A percentile compares a stretch with the other conserved stretches of the same genome.
Conservation (phyloP, 306 rosid species). For the Prunus mume region DNA sequence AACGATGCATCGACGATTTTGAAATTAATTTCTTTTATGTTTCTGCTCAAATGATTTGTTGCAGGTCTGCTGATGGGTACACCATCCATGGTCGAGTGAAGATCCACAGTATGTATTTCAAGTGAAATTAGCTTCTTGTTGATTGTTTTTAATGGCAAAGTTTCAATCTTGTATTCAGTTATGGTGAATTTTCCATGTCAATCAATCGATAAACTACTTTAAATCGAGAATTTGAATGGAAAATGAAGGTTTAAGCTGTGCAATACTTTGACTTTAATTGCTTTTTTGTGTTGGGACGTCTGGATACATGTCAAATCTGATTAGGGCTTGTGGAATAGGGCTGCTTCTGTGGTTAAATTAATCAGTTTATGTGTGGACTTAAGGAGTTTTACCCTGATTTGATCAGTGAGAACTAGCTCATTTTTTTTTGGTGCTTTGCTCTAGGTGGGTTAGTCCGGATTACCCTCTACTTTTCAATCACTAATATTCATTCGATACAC, state of each 20-base stretch:
- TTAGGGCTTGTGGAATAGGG: slow-evolving; percentile 18
- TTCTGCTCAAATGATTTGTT: slow-evolving; percentile 5
- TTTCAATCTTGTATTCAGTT: neutral
- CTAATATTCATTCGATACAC: neutral
- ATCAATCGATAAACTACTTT: neutral
- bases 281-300: neutral
- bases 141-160: neutral
- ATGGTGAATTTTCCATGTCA: neutral
- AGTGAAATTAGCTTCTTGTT: neutral
- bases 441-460: neutral
- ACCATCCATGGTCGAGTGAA: slow-evolving; percentile 82
- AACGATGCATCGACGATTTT: neutral
- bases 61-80: slow-evolving; percentile 74
- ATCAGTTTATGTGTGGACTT: slow-evolving; percentile 6
- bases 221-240: neutral
- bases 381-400: neutral
- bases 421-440: neutral
- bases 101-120: slow-evolving; percentile 63
- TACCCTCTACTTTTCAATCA: neutral
- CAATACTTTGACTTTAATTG: neutral
- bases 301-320: slow-evolving; percentile 4
- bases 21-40: neutral
- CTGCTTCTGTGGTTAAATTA: slow-evolving; percentile 2
- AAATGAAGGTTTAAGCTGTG: neutral
- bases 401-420: neutral